Evolutionary conservation across 805 yeast genomes (phyloP), one percentile per base, ranked within the genome.

Genomic region (Ogataea henricii): DNA sequence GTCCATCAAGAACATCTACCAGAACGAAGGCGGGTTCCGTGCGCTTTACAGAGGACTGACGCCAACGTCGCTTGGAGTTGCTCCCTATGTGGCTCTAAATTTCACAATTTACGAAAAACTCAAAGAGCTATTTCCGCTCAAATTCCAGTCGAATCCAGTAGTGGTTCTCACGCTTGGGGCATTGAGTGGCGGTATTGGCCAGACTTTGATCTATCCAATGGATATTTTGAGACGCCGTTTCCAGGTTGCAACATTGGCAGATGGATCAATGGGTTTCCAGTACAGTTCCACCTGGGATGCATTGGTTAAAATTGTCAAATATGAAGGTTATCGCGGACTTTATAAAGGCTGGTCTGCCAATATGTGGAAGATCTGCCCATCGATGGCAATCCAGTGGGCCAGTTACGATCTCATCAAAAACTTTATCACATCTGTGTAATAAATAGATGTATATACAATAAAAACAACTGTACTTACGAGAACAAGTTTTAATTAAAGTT

Each of bases 361-460:
- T 62, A 73, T 89, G 64, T 84, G 87, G 73, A 92, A 91, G 64
- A 94, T 92, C 3, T 87, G 89, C 40, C 97, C 98, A 0, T 83
- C 94, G 12, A 92, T 94, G 91, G 98, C 98, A 3, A 89, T 91
- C 14, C 89, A 92, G 51, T 92, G 97, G 96, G 73, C 90, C 57
- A 82, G 87, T 52, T 85, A 82, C 65, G 98, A 95, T 55, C 68
- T 84, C 26, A 73, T 88, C 43, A 81, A 83, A 57, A 87, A 80
- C 17, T 48, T 53, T 52, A 35, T 70, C 18, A 12, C 30, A 25
- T 33, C 45, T n/a, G 16, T 16, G 7, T 40, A 26, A 30, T 17
- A 29, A 4, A 25, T n/a, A n/a, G n/a, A n/a, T n/a, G n/a, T n/a
- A n/a, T n/a, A n/a, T n/a, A n/a, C n/a, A n/a, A n/a, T n/a, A n/a